phyloP scores from a whole-genome alignment of 805 yeast species.

The Cyberlindnera mississippiensis region DNA sequence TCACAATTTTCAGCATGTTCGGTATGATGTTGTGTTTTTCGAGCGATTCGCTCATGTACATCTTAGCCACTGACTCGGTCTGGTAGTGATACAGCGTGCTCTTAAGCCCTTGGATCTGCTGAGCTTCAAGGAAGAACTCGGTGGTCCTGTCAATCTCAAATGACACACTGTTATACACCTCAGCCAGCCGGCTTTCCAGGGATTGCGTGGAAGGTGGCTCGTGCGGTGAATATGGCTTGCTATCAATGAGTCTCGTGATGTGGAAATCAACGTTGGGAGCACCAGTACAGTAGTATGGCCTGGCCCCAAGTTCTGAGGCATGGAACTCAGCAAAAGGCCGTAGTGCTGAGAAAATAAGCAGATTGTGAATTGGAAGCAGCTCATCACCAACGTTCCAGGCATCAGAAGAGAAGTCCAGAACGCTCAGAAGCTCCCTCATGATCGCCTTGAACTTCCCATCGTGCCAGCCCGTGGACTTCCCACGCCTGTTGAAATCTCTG shows the following conservation, averaged over 20 bases:
- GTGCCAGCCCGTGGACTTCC: conserved; percentile 33
- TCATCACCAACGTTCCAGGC: conserved; percentile 32
- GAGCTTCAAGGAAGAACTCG: conserved; percentile 13
- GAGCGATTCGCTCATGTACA: conserved; percentile 49
- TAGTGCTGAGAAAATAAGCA: conserved; percentile 22
- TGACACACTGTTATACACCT: conserved; percentile 14
- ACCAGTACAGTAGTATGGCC: conserved; percentile 7
- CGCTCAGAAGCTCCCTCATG: conserved; percentile 35
- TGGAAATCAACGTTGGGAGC: conserved; percentile 27
- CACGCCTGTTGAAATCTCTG: conserved; percentile 33
- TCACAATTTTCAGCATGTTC: conserved; percentile 24
- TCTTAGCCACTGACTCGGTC: conserved; percentile 52
- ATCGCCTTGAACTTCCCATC: conserved; percentile 28
- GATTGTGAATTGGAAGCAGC: background rate
- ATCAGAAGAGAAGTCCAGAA: conserved; percentile 38
- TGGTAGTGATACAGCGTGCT: conserved; percentile 56
- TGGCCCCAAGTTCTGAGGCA: conserved; percentile 16
- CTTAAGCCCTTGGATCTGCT: conserved; percentile 42
- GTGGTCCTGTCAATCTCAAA: conserved; percentile 9
- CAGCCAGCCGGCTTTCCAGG: conserved; percentile 16
- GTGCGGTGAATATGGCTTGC: conserved; percentile 8
- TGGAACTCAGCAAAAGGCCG: conserved; percentile 14
- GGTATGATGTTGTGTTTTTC: conserved; percentile 35
- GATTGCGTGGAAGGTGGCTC: background rate
- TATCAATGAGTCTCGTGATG: conserved; percentile 32